Evolutionary conservation across 805 yeast genomes (phyloP).

Genomic region (Geotrichum ghanense): DNA sequence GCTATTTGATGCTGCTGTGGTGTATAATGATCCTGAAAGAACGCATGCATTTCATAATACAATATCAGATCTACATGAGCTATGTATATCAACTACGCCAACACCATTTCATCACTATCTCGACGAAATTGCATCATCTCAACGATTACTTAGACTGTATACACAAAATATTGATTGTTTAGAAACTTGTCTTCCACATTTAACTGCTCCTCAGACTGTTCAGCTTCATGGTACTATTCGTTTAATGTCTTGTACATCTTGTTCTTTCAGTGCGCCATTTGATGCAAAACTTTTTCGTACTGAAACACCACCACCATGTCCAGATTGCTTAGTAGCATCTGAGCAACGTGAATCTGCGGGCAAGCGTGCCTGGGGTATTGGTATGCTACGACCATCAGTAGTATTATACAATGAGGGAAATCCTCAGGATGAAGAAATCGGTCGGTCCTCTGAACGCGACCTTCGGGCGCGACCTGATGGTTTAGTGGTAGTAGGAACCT

Average conservation of each 20-base stretch:
- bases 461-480: conserved; percentile 60
- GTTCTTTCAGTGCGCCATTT: conserved; percentile 46
- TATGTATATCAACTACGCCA: conserved; percentile 48
- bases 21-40: conserved; percentile 53
- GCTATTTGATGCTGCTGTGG: conserved; percentile 59
- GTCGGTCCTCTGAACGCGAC: conserved; percentile 60
- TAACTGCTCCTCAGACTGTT: conserved; percentile 49
- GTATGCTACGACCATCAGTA: conserved; percentile 52
- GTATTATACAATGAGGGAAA: conserved; percentile 66
- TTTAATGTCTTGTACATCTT: conserved; percentile 64
- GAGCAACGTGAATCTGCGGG: conserved; percentile 46
- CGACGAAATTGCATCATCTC: conserved; percentile 45
- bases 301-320: conserved; percentile 43
- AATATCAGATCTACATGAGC: conserved; percentile 48
- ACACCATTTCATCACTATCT: conserved; percentile 66
- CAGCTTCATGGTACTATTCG: conserved; percentile 81
- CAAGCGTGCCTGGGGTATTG: conserved; percentile 51
- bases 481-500: conserved; percentile 72
- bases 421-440: conserved; percentile 83
- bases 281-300: conserved; percentile 38
- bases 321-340: conserved; percentile 51
- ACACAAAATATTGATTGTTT: conserved; percentile 84
- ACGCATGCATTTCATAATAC: conserved; percentile 61
- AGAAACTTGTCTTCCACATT: conserved; percentile 44
- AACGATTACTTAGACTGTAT: conserved; percentile 59